Evolutionary conservation across 2,329 filamentous ascomycete species (phyloP).

Genomic region (Aspergillus bombycis): DNA sequence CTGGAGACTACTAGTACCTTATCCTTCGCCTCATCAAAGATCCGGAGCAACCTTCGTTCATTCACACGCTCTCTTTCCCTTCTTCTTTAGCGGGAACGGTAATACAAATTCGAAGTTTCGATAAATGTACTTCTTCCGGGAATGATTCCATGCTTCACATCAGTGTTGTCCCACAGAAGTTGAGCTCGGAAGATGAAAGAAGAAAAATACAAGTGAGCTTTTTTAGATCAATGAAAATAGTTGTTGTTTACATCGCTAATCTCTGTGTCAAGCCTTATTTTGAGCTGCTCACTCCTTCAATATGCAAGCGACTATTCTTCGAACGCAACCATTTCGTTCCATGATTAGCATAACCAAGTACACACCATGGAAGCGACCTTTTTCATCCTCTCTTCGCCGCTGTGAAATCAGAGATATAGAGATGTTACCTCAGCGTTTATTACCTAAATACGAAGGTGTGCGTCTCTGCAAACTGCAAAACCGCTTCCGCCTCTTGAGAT

Average conservation of each 20-base stretch:
- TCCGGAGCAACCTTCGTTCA: not conserved
- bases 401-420: slow-evolving; percentile 50
- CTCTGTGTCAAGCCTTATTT: not conserved
- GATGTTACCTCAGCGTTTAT: slow-evolving; percentile 53
- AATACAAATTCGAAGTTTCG: not conserved
- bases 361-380: slow-evolving; percentile 35
- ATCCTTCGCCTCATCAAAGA: not conserved
- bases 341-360: slow-evolving; percentile 10
- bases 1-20: not conserved
- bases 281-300: not conserved
- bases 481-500: not conserved
- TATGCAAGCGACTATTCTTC: slow-evolving; percentile 27
- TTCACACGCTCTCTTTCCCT: not conserved
- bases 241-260: not conserved
- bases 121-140: not conserved
- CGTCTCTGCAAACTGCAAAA: slow-evolving; percentile 22
- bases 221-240: not conserved
- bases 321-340: slow-evolving; percentile 15
- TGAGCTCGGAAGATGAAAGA: not conserved
- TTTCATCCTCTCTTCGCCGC: slow-evolving; percentile 45
- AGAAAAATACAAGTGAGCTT: not conserved
- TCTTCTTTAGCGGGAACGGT: not conserved
- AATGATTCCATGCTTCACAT: not conserved
- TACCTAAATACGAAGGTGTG: slow-evolving; percentile 67
- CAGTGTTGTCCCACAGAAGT: not conserved